Percentiles rank a stretch among this genome's conserved stretches.
These are phyloP conservation scores for Backusella morwellensis DNA, from an alignment of 192 early-diverging fungal genomes.

Conservation along the genomic window DNA sequence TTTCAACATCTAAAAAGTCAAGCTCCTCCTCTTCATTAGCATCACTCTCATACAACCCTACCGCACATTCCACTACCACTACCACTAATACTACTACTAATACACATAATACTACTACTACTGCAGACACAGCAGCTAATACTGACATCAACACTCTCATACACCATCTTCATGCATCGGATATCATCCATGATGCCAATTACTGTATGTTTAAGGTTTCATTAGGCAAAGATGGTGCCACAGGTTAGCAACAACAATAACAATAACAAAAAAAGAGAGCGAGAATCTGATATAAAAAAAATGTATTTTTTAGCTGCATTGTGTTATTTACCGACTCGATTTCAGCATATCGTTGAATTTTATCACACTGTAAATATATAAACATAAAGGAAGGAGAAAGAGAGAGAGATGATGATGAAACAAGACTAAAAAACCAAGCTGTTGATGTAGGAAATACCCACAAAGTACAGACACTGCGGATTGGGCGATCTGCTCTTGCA, in stretches of 20 bases:
- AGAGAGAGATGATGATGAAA: not conserved
- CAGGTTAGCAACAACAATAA: not conserved
- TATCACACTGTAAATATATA: constrained; percentile 8
- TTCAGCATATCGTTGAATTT: not conserved
- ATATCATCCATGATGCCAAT: constrained; percentile 18
- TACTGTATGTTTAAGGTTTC: constrained; percentile 22
- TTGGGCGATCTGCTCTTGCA: constrained; percentile 14
- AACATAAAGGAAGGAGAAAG: not conserved
- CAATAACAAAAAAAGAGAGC: not conserved
- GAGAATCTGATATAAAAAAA: not conserved
- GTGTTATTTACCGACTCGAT: constrained; percentile 14
- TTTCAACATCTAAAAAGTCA: not conserved
- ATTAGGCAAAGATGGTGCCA: constrained; percentile 9
- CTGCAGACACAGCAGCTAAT: not conserved
- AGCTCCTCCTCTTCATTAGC: not conserved
- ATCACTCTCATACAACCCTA: not conserved
- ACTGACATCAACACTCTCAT: not conserved
- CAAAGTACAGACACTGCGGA: constrained; percentile 16
- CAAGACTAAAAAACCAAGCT: not conserved
- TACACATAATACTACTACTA: not conserved
- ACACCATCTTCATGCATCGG: constrained; percentile 11
- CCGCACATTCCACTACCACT: not conserved
- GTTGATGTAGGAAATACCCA: constrained; percentile 22
- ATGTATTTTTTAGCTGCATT: constrained; percentile 6
- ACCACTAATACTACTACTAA: not conserved